phyloP scores from a whole-genome alignment of 371 early-diverging fungal genomes.

The Mortierella sp. region DNA sequence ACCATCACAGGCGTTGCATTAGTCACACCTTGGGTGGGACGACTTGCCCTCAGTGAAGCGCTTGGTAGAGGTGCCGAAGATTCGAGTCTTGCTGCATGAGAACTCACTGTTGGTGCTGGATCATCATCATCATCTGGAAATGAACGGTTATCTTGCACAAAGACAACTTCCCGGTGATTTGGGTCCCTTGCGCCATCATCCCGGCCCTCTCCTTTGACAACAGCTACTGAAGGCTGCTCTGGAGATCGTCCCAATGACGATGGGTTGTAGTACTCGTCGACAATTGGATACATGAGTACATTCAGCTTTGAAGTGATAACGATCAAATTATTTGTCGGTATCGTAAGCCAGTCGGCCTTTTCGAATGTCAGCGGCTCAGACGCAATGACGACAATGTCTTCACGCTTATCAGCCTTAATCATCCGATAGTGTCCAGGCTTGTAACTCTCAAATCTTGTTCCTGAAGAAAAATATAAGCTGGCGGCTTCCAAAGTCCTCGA shows the following conservation, averaged over 20 bases:
- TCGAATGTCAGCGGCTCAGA: constrained; percentile 91
- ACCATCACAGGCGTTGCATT: constrained; percentile 18
- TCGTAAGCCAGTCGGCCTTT: constrained; percentile 87
- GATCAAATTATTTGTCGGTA: constrained; percentile 86
- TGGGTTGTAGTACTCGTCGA: constrained; percentile 73
- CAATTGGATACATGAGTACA: constrained; percentile 83
- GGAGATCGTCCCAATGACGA: constrained; percentile 22
- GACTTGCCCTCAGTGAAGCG: constrained; percentile 3
- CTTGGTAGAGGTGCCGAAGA: constrained; percentile 2
- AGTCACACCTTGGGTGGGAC: neutral
- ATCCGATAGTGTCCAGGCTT: constrained; percentile 83
- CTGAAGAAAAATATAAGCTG: constrained; percentile 87
- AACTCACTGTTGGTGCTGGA: constrained; percentile 1
- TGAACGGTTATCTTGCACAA: constrained; percentile 36
- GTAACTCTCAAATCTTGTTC: constrained; percentile 73
- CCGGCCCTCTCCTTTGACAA: constrained; percentile 46
- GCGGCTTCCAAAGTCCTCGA: constrained; percentile 80
- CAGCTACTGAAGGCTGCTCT: constrained; percentile 37
- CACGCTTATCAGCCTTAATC: constrained; percentile 87
- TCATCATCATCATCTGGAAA: constrained; percentile 9
- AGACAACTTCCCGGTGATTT: constrained; percentile 46
- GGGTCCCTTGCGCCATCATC: constrained; percentile 52
- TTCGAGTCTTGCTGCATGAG: constrained; percentile 12
- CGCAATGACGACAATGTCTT: constrained; percentile 88
- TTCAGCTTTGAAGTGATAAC: constrained; percentile 86